These are phyloP conservation scores for Talaromyces piceae DNA, from an alignment of 2,329 filamentous ascomycete species.

Conservation along the genomic window DNA sequence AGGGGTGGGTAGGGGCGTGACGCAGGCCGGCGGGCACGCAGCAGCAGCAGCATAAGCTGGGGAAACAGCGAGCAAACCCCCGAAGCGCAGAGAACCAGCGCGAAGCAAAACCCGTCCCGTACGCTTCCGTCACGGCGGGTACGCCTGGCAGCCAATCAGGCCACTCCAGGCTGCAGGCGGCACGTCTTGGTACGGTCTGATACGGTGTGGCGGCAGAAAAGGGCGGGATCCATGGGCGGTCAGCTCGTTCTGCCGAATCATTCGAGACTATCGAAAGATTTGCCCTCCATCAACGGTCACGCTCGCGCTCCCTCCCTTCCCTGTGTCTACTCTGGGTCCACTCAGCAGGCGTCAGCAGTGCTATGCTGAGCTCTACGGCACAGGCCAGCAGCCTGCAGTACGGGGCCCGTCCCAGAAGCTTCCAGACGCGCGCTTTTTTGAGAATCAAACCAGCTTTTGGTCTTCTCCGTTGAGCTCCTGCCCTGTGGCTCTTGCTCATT, in stretches of 20 bases:
- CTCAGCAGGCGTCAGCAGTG: not conserved
- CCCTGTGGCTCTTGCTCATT: too few relatives aligned
- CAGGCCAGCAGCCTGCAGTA: not conserved
- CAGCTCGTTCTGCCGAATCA: too few relatives aligned
- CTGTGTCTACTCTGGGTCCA: not conserved
- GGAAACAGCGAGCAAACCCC: conserved; percentile 5
- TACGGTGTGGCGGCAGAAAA: conserved; percentile 11
- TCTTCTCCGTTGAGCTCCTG: not conserved
- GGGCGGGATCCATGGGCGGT: too few relatives aligned
- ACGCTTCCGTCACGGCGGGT: conserved; percentile 8
- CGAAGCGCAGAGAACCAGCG: conserved; percentile 12
- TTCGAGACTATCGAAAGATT: not conserved
- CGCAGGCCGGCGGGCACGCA: not conserved
- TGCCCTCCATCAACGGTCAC: too few relatives aligned
- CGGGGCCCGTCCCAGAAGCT: not conserved
- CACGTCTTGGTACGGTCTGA: conserved; percentile 13
- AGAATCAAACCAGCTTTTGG: not conserved
- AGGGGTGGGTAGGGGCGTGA: too few relatives aligned
- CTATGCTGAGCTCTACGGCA: not conserved
- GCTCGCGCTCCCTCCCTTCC: too few relatives aligned
- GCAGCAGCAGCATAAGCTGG: conserved; percentile 6
- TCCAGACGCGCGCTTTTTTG: not conserved
- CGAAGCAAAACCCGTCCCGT: conserved; percentile 13
- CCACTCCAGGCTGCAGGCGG: conserved; percentile 4
- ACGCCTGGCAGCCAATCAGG: conserved; percentile 12